phyloP scores from a whole-genome alignment of 495 filamentous ascomycete genomes.

The Choiromyces venosus region DNA sequence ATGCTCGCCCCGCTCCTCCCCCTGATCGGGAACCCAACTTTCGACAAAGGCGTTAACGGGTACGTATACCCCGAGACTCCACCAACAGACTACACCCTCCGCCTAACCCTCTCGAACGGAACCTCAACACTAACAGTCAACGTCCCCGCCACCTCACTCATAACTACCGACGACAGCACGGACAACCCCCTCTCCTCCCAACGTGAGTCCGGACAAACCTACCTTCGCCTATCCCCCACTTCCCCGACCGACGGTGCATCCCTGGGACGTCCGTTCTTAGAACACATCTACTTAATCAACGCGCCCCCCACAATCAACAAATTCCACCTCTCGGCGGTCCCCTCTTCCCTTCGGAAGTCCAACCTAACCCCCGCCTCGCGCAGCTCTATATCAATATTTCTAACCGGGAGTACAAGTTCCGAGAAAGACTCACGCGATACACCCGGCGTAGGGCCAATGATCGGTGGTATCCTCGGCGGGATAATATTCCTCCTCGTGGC shows the following conservation, averaged over 20 bases:
- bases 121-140: slow-evolving; percentile 15
- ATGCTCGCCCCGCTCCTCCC: slow-evolving; percentile 30
- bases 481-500: slow-evolving; percentile 19
- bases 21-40: slow-evolving; percentile 32
- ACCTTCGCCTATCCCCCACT: slow-evolving; percentile 33
- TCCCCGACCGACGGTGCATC: slow-evolving; percentile 22
- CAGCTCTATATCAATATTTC: slow-evolving; percentile 27
- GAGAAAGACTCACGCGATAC: neutral
- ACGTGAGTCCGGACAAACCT: slow-evolving; percentile 34
- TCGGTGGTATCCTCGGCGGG: slow-evolving; percentile 38
- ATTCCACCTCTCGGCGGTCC: slow-evolving; percentile 35
- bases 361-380: slow-evolving; percentile 29
- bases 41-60: slow-evolving; percentile 25
- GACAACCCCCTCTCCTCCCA: slow-evolving; percentile 35
- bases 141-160: slow-evolving; percentile 37
- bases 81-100: slow-evolving; percentile 30
- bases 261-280: slow-evolving; percentile 38
- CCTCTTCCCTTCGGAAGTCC: slow-evolving; percentile 22
- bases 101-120: slow-evolving; percentile 37
- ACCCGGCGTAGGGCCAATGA: slow-evolving; percentile 31
- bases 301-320: slow-evolving; percentile 31
- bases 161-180: slow-evolving; percentile 18
- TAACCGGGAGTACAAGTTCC: slow-evolving; percentile 10
- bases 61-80: slow-evolving; percentile 32
- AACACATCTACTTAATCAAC: slow-evolving; percentile 39